These are phyloP conservation scores for Phellinidium pouzarii DNA, from an alignment of 1,284 basidiomycete genomes.

Conservation along the genomic window DNA sequence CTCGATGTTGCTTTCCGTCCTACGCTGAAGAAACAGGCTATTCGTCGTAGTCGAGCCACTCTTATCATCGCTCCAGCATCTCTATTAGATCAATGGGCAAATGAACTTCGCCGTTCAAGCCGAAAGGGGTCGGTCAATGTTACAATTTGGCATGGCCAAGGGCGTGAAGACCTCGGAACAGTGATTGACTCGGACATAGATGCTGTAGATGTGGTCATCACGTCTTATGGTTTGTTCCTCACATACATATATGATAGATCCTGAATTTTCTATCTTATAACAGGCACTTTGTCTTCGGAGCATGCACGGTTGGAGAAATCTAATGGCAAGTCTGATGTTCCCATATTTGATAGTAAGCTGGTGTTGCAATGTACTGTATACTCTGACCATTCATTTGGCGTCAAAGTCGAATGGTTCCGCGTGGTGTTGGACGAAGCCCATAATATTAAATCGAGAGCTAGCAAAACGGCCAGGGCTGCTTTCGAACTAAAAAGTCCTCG, in stretches of 20 bases:
- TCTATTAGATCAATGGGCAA: constrained; percentile 84
- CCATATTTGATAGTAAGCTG: constrained; percentile 66
- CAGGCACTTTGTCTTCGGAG: constrained; percentile 66
- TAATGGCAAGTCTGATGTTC: constrained; percentile 37
- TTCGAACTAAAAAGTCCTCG: constrained; percentile 77
- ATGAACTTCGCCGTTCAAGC: constrained; percentile 75
- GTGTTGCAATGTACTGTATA: constrained; percentile 11
- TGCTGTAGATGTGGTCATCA: constrained; percentile 75
- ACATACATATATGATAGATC: background rate
- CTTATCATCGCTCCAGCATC: constrained; percentile 93
- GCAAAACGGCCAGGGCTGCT: constrained; percentile 86
- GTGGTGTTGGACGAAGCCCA: constrained; percentile 90
- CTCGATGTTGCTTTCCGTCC: constrained; percentile 56
- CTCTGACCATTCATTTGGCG: background rate
- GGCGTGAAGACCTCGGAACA: constrained; percentile 66
- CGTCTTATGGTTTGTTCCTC: constrained; percentile 63
- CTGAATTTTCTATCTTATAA: background rate
- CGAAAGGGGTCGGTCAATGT: constrained; percentile 63
- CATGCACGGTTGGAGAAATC: constrained; percentile 60
- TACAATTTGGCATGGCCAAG: constrained; percentile 83
- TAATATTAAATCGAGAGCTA: constrained; percentile 87
- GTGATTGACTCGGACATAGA: constrained; percentile 48
- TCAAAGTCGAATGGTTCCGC: constrained; percentile 70
- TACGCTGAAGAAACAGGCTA: constrained; percentile 20
- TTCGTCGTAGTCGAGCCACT: constrained; percentile 48